A percentile compares a stretch with the other conserved stretches of the same genome.
Conservation (phyloP, 139 green algal genomes). For the Auxenochlorella protothecoides region DNA sequence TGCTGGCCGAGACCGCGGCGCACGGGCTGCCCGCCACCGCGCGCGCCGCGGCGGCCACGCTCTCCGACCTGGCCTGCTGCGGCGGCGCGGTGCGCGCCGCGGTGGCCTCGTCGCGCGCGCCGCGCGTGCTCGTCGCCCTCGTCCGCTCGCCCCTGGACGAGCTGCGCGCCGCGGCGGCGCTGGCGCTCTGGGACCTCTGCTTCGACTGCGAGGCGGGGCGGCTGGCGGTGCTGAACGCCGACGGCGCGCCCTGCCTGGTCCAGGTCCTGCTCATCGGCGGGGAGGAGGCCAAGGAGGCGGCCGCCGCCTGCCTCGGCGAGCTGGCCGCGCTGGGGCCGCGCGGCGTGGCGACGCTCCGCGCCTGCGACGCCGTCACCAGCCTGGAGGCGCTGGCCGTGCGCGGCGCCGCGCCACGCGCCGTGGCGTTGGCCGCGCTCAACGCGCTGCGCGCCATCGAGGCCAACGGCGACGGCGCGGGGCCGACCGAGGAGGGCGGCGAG, state of each 20-base stretch:
- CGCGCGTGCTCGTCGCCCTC: conserved; percentile 5
- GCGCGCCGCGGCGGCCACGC: conserved; percentile 7
- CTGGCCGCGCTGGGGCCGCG: conserved; percentile 11
- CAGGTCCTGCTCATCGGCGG: conserved; percentile 23
- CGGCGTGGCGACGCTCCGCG: not conserved
- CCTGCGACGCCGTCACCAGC: not conserved
- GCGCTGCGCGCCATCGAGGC: conserved; percentile 12
- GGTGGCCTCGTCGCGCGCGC: conserved; percentile 8
- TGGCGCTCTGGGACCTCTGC: conserved; percentile 20
- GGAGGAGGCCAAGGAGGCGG: conserved; percentile 19
- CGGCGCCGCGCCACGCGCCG: not conserved
- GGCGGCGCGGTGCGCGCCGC: conserved; percentile 1
- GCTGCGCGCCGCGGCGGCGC: conserved; percentile 15
- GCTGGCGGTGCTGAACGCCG: conserved; percentile 10
- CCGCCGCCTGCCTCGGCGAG: conserved; percentile 15
- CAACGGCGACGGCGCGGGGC: not conserved
- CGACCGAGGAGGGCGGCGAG: not conserved
- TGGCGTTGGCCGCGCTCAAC: conserved; percentile 8
- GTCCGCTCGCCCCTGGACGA: conserved; percentile 4
- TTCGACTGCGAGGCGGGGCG: conserved; percentile 5
- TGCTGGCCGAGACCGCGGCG: not conserved
- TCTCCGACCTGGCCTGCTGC: conserved; percentile 18
- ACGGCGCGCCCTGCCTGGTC: conserved; percentile 19
- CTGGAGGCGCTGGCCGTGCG: not conserved
- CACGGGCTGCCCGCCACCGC: too few relatives aligned